phyloP scores from a whole-genome alignment of 129 eudicot genomes.

The Chrysanthemum makinoi region DNA sequence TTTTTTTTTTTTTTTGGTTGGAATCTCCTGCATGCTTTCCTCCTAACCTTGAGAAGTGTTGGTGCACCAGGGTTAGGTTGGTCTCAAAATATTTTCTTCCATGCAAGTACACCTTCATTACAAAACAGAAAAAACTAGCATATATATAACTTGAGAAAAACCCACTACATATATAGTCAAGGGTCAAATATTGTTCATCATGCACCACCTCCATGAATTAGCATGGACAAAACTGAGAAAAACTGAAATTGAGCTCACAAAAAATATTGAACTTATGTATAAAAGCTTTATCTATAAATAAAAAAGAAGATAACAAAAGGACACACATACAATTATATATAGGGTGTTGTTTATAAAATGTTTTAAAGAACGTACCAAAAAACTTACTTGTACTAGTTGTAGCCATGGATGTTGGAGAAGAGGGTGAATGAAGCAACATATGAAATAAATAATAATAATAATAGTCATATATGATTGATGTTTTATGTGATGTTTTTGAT shows the following conservation, averaged over 20 bases:
- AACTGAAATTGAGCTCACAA: constrained; percentile 3
- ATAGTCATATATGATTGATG: constrained; percentile 27
- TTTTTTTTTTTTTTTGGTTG: background rate
- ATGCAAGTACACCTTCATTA: background rate
- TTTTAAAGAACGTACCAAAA: constrained; percentile 4
- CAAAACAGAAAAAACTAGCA: background rate
- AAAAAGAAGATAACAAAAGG: background rate
- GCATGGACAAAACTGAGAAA: background rate
- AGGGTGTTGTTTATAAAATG: constrained; percentile 18
- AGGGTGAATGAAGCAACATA: constrained; percentile 38
- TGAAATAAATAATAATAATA: constrained; percentile 22
- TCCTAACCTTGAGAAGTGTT: background rate
- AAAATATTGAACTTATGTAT: background rate
- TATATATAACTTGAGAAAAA: constrained; percentile 10
- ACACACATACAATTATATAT: background rate
- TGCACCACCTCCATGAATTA: background rate
- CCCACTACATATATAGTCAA: constrained; percentile 15
- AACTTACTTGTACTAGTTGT: constrained; percentile 51
- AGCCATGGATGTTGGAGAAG: constrained; percentile 43
- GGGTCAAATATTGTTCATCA: constrained; percentile 13
- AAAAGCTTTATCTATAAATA: background rate
- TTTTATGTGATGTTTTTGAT: constrained; percentile 30
- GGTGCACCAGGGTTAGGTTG: too few species aligned
- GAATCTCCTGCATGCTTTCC: background rate
- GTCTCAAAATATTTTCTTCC: background rate